Evolutionary conservation across 2,329 filamentous ascomycete genomes (phyloP).

Genomic region (Alternaria longipes): DNA sequence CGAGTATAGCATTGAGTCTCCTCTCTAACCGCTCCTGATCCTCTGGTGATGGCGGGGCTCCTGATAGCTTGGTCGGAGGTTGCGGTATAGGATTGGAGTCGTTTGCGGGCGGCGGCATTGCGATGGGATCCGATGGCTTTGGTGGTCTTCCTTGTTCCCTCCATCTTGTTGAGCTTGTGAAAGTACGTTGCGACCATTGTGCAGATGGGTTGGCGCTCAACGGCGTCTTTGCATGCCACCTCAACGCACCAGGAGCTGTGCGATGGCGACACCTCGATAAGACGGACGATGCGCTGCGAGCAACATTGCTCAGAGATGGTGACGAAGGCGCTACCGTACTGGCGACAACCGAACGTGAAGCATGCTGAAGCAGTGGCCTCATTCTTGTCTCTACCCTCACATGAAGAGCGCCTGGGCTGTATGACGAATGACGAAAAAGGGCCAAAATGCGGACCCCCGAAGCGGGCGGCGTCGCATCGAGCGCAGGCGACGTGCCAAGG

Average conservation of each 20-base stretch:
- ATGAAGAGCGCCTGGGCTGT: constrained; percentile 28
- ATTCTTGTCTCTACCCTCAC: constrained; percentile 44
- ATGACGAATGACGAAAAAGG: constrained; percentile 28
- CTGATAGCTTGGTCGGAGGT: constrained; percentile 14
- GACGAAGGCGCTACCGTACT: constrained; percentile 23
- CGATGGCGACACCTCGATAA: constrained; percentile 46
- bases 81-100: constrained; percentile 18
- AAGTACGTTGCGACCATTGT: constrained; percentile 22
- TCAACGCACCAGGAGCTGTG: constrained; percentile 27
- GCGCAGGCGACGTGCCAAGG: constrained; percentile 39
- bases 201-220: constrained; percentile 4
- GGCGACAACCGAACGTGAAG: constrained; percentile 45
- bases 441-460: constrained; percentile 15
- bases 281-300: constrained; percentile 27
- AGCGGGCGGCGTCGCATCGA: constrained; percentile 23
- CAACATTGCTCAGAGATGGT: constrained; percentile 21
- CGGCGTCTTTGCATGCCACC: constrained; percentile 13
- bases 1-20: constrained; percentile 23
- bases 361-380: constrained; percentile 54
- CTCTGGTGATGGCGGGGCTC: constrained; percentile 24
- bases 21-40: constrained; percentile 26
- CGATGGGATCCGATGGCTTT: constrained; percentile 23
- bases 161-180: constrained; percentile 33
- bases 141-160: constrained; percentile 33
- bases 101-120: constrained; percentile 33